Evolutionary conservation across 345 rosid species (phyloP).

Genomic region (Acer saccharum): DNA sequence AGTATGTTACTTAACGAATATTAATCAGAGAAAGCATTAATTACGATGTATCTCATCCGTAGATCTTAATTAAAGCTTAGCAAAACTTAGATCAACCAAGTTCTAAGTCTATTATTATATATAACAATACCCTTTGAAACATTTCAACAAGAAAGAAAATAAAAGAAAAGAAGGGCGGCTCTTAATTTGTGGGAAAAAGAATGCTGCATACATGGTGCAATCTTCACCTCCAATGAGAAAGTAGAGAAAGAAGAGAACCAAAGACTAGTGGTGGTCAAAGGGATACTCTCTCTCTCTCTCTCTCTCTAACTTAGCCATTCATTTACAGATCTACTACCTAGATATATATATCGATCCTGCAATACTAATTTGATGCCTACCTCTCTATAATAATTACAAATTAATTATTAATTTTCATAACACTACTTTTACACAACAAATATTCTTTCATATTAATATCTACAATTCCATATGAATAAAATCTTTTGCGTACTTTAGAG

Average conservation of each 20-base stretch:
- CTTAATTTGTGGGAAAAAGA: no score
- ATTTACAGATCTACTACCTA: neutral
- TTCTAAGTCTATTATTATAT: no score
- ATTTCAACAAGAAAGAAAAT: no score
- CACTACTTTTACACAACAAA: neutral
- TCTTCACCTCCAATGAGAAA: constrained; percentile 1
- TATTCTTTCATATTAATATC: neutral
- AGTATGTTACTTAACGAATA: no score
- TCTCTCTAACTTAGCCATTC: neutral
- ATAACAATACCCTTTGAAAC: no score
- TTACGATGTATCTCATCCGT: no score
- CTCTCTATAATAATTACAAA: neutral
- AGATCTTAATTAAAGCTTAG: no score
- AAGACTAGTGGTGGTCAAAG: constrained; percentile 9
- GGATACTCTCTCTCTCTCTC: neutral
- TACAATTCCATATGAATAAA: neutral
- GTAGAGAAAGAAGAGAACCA: neutral
- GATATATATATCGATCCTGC: neutral
- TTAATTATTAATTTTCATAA: neutral
- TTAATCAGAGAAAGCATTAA: no score
- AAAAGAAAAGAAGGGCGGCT: no score
- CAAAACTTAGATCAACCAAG: no score
- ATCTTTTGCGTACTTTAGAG: neutral
- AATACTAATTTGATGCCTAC: neutral
- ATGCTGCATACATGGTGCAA: neutral